Evolutionary conservation across 192 early-diverging fungal genomes (phyloP), one percentile per base, ranked within the genome.

Genomic region (Diversispora epigaea): DNA sequence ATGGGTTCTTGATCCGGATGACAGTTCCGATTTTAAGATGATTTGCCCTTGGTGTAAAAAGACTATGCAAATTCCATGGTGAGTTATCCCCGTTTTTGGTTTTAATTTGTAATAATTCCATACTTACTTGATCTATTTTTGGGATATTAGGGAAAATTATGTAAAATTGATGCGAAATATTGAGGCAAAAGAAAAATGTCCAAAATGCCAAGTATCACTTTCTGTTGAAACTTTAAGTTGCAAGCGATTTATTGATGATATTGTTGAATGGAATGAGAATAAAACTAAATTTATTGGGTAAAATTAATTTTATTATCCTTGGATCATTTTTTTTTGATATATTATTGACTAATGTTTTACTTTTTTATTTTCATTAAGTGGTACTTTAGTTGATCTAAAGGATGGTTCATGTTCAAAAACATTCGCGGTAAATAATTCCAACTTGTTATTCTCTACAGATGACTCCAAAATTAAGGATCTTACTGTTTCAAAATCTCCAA

Each of bases 41-140:
- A 40, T 11, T 21, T 70, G 52, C 40, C 68, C 68, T 54, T 70
- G 52, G 68, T 70, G 68, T 70, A 54, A 50, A 47, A 22, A 22
- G 4, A 15, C 2, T 1, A 17, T 47, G 3, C 45, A 68, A 68
- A 47, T 68, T 1, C 2, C 47, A 50, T 68, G 44, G 66, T 68
- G 17, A 44, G 50, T 55, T 4, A 55, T 17, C 14, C 19, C 39
- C 15, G n/a, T 32, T 70, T 39, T 10, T 0, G 25, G 9, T 12
- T 60, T 8, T 43, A 15, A 43, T 41, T n/a, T 40, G 14, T n/a
- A n/a, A n/a, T 8, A 0, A 10, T 0, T 40, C 25, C 5, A 52
- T 43, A 32, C 41, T 71, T 3, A 70, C 11, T 12, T 11, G 19
- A 41, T 7, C 1, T 7, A 39, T 9, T 21, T 0, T 50, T 52